Base-by-base conservation (phyloP, 192 early-diverging fungal genomes). In the Chytriomyces confervae region DNA sequence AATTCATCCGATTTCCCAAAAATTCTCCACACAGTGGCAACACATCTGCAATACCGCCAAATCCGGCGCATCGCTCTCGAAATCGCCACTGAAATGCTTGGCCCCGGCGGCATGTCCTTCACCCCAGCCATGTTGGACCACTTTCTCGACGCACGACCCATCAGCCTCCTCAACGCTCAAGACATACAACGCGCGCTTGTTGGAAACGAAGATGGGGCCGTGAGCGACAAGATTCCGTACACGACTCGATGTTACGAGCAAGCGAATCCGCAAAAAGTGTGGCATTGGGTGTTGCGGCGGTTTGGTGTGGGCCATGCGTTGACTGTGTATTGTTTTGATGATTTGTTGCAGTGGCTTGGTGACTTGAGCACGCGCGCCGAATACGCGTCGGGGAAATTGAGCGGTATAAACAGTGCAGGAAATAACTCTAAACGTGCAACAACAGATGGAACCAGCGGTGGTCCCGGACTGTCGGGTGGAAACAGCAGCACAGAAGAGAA, bases 161-260 rank as follows among this genome's bases (percentile, higher is more conserved):
- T 57, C 53, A 50, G 66, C 5, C 9, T 77, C 5, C 13, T 77
- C 23, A 61, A 11, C 3, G 50, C 18, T 0, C 18, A 45, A 9
- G 66, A 77, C 46, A 10, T 77, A 6, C 65, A 69, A 46, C 46
- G 67, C 18, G 76, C 61, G 6, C 36, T 77, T 6, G 45, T 77
- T 9, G 6, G 27, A 7, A n/a, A 16, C 7, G 43, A 29, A 9
- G 49, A 18, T 23, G 75, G 43, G 2, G 65, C 69, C 2, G 46
- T 44, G 53, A 51, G 36, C 36, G 66, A 62, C 11, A 16, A 57
- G 10, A 29, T 77, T 4, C 76, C 76, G 10, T 77, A 77, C 62
- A 70, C 48, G 13, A 77, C 76, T 24, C 46, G 76, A 23, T 77
- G 76, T 70, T 77, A 70, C 47, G 76, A 77, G 68, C 66, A 77